phyloP scores from a whole-genome alignment of 352 stramenopile species.

The Phytophthora palmivora region DNA sequence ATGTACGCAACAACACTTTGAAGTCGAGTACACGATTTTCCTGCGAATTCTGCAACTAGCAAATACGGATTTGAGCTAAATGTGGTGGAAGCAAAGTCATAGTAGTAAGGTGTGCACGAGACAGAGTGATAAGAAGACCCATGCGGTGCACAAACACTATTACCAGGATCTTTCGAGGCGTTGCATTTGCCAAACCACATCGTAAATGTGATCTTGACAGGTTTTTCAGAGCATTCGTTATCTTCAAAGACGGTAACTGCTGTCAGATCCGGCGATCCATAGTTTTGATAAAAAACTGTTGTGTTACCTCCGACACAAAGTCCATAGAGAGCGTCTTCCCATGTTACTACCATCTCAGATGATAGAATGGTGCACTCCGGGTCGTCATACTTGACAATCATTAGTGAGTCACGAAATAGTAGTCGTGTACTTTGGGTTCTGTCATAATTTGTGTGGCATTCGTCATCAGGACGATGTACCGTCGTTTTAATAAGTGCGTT shows the following conservation, averaged over 20 bases:
- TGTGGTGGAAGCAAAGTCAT: neutral
- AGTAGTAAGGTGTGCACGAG: conserved; percentile 5
- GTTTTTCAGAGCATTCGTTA: neutral
- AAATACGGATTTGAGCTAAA: conserved; percentile 9
- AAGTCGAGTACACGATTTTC: neutral
- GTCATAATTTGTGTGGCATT: conserved; percentile 7
- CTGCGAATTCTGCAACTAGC: conserved; percentile 10
- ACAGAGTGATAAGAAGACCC: neutral
- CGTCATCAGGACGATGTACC: conserved; percentile 1
- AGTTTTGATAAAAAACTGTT: neutral
- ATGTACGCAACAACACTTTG: conserved; percentile 2
- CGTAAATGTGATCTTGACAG: conserved; percentile 1
- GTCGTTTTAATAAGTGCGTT: neutral
- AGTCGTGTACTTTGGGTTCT: conserved; percentile 7
- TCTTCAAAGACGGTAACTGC: conserved; percentile 5
- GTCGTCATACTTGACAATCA: conserved; percentile 7
- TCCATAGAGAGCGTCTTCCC: neutral
- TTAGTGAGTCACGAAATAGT: neutral
- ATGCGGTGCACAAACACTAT: neutral
- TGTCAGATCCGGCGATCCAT: neutral
- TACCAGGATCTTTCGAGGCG: neutral
- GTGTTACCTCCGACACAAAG: neutral
- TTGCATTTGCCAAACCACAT: conserved; percentile 8
- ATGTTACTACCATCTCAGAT: conserved; percentile 3
- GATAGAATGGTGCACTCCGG: neutral